phyloP scores from a whole-genome alignment of 2,329 filamentous ascomycete genomes.

The Fulvia fulva region DNA sequence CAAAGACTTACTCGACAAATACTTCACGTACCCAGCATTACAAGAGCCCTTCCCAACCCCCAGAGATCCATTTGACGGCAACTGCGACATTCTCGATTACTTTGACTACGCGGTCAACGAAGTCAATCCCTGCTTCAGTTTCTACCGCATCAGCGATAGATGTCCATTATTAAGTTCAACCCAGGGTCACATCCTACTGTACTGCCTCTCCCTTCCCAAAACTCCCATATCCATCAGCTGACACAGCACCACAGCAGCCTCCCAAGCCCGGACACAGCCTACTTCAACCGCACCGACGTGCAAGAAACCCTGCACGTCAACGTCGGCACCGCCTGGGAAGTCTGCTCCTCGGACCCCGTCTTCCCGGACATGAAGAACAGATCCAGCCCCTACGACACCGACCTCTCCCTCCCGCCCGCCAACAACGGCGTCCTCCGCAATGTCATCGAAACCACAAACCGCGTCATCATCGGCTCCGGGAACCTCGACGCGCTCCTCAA shows the following conservation, averaged over 20 bases:
- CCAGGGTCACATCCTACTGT: background rate
- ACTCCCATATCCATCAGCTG: background rate
- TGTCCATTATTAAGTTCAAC: constrained; percentile 20
- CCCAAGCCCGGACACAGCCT: constrained; percentile 6
- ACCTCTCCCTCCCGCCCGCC: constrained; percentile 11
- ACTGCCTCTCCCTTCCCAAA: background rate
- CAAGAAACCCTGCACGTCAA: constrained; percentile 34
- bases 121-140: constrained; percentile 34
- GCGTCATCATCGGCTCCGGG: constrained; percentile 30
- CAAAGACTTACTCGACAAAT: constrained; percentile 48
- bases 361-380: constrained; percentile 6
- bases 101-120: background rate
- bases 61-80: background rate
- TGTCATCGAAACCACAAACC: constrained; percentile 33
- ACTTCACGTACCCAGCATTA: constrained; percentile 36
- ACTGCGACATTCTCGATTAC: constrained; percentile 22
- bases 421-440: constrained; percentile 12
- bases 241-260: background rate
- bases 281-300: constrained; percentile 35
- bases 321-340: constrained; percentile 21
- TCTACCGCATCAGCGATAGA: constrained; percentile 30
- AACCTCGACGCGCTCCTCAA: constrained; percentile 26
- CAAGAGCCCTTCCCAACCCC: constrained; percentile 21
- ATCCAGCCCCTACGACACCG: constrained; percentile 5
- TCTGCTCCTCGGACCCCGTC: constrained; percentile 21